Percentiles rank a stretch among this genome's conserved stretches.
These are phyloP conservation scores for Arabidopsis suecica DNA, from an alignment of 345 rosid species.

Conservation along the genomic window DNA sequence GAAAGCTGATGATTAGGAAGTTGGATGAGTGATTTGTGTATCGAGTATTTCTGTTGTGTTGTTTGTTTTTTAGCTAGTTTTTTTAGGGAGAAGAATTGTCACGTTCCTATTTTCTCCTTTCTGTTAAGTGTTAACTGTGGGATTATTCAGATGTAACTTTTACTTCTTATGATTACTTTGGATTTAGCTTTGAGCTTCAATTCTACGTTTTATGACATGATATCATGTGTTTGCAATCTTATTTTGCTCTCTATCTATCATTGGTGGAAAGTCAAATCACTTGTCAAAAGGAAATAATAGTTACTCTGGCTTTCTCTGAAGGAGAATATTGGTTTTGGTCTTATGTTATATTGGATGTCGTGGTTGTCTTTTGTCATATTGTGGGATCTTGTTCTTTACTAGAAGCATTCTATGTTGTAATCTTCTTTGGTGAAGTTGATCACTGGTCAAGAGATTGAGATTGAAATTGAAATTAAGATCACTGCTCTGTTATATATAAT, in stretches of 20 bases:
- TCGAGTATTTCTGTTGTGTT: slow-evolving; percentile 33
- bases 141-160: slow-evolving; percentile 42
- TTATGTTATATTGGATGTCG: neutral
- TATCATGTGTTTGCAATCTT: neutral
- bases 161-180: slow-evolving; percentile 29
- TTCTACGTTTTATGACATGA: neutral
- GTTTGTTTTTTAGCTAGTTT: slow-evolving; percentile 35
- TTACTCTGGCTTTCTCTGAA: neutral
- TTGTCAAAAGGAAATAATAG: neutral
- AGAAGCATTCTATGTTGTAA: neutral
- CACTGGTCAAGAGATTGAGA: neutral
- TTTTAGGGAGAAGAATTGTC: slow-evolving; percentile 31
- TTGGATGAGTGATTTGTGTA: slow-evolving; percentile 32
- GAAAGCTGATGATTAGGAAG: slow-evolving; percentile 54
- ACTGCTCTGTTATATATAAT: no score
- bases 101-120: slow-evolving; percentile 6
- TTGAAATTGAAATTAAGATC: neutral
- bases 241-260: neutral
- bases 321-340: slow-evolving; percentile 1
- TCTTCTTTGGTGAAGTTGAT: neutral
- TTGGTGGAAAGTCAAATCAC: neutral
- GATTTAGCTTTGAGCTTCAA: slow-evolving; percentile 38
- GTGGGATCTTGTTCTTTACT: neutral
- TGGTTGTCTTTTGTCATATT: slow-evolving; percentile 15
- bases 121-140: slow-evolving; percentile 34